Conservation (phyloP, 768 basidiomycete genomes). For the Kwoniella sp. region DNA sequence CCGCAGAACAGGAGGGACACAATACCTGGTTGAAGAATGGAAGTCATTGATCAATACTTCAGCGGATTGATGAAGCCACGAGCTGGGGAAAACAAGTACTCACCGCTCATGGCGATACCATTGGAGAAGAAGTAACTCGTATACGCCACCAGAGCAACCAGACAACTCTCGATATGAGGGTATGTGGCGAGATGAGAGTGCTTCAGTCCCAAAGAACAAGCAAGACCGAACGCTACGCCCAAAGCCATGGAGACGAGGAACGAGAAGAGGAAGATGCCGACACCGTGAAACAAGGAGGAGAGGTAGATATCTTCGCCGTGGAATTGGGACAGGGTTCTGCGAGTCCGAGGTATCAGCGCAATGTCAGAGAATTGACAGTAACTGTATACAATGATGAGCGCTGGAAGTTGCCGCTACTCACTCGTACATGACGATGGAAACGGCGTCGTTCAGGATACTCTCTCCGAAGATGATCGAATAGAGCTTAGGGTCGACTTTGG, state of each 20-base stretch:
- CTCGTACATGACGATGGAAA: constrained; percentile 99
- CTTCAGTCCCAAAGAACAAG: constrained; percentile 88
- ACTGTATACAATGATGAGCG: too few species aligned
- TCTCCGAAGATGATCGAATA: constrained; percentile 98
- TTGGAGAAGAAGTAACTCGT: constrained; percentile 99
- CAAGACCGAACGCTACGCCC: constrained; percentile 87
- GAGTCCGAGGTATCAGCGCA: neutral
- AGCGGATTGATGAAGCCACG: constrained; percentile 43
- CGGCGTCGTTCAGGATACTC: constrained; percentile 94
- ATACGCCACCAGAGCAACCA: constrained; percentile 91
- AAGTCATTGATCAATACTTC: too few species aligned
- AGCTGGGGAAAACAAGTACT: constrained; percentile 28
- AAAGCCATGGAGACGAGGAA: constrained; percentile 94
- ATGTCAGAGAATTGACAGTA: neutral
- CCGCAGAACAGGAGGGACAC: constrained; percentile 98
- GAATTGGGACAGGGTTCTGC: constrained; percentile 86
- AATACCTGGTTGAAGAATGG: constrained; percentile 79
- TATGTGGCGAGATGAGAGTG: constrained; percentile 78
- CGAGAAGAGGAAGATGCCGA: constrained; percentile 94
- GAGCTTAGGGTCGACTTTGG: constrained; percentile 97
- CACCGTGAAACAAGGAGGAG: constrained; percentile 87
- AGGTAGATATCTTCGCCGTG: constrained; percentile 83
- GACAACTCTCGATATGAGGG: constrained; percentile 95
- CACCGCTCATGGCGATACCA: constrained; percentile 74
- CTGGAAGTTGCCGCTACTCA: constrained; percentile 60